Percentiles rank a stretch among this genome's conserved stretches.
These are phyloP conservation scores for Xylaria hypoxylon DNA, from an alignment of 2,329 filamentous ascomycete genomes.

Conservation along the genomic window DNA sequence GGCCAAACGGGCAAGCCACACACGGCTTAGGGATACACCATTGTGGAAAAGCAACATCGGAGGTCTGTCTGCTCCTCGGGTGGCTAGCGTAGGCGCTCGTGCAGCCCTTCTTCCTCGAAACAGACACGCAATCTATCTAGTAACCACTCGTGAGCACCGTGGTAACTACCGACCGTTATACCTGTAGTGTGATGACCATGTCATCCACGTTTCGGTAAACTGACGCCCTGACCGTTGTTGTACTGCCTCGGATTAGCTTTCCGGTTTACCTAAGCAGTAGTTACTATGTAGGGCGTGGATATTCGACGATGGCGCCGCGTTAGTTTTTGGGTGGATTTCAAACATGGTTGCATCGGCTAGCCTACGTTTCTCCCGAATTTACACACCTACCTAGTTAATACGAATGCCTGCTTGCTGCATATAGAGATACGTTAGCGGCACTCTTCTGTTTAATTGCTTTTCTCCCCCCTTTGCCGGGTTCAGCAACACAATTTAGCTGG, in stretches of 20 bases:
- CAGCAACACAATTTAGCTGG: slow-evolving; percentile 6
- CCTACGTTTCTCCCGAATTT: background rate
- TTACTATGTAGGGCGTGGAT: background rate
- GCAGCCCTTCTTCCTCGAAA: slow-evolving; percentile 4
- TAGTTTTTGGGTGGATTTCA: background rate
- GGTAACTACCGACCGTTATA: slow-evolving; percentile 21
- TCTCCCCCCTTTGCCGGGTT: slow-evolving; percentile 19
- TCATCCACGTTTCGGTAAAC: slow-evolving; percentile 13
- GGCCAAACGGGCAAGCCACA: slow-evolving; percentile 16
- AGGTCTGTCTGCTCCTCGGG: background rate
- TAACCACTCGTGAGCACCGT: background rate
- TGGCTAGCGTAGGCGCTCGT: slow-evolving; percentile 9
- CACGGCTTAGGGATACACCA: background rate
- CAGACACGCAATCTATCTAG: background rate
- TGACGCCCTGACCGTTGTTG: slow-evolving; percentile 19
- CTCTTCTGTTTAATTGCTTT: slow-evolving; percentile 18
- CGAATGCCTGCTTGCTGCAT: slow-evolving; percentile 3
- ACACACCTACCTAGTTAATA: slow-evolving; percentile 13
- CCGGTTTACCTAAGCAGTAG: slow-evolving; percentile 2
- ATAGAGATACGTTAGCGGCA: slow-evolving; percentile 10
- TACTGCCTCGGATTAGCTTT: slow-evolving; percentile 15
- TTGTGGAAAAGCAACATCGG: slow-evolving; percentile 24
- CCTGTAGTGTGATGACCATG: slow-evolving; percentile 15
- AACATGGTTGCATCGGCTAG: slow-evolving; percentile 3
- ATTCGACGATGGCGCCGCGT: background rate